Conservation (phyloP, 495 filamentous ascomycete genomes). For the Podospora bellae-mahoneyi region DNA sequence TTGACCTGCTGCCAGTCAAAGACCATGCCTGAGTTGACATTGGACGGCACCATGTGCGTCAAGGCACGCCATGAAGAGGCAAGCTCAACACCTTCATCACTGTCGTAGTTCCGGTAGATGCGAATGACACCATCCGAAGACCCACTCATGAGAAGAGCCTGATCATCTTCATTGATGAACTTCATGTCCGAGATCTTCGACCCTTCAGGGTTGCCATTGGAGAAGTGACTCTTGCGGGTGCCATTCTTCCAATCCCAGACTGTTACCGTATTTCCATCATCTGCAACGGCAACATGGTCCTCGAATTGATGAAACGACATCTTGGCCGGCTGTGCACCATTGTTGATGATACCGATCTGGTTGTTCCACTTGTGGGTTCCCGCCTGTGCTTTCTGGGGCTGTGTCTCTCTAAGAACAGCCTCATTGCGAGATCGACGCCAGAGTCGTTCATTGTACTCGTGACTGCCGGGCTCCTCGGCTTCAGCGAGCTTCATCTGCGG, state of each 20-base stretch:
- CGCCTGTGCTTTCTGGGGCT: slow-evolving; percentile 85
- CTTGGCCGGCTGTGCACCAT: slow-evolving; percentile 79
- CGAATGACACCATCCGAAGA: slow-evolving; percentile 91
- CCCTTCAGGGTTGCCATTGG: slow-evolving; percentile 85
- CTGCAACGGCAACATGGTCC: slow-evolving; percentile 88
- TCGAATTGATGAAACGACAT: slow-evolving; percentile 98
- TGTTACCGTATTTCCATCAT: slow-evolving; percentile 82
- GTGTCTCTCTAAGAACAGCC: slow-evolving; percentile 82
- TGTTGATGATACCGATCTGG: slow-evolving; percentile 73
- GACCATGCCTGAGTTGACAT: slow-evolving; percentile 88
- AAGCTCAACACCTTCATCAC: slow-evolving; percentile 69
- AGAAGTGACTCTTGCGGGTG: slow-evolving; percentile 75
- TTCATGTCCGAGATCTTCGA: slow-evolving; percentile 91
- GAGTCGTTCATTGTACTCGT: slow-evolving; percentile 93
- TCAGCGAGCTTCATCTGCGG: slow-evolving; percentile 97
- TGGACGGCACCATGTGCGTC: slow-evolving; percentile 87
- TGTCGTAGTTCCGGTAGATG: slow-evolving; percentile 88
- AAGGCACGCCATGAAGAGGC: slow-evolving; percentile 88
- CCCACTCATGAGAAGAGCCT: slow-evolving; percentile 89
- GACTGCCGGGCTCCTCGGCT: slow-evolving; percentile 90
- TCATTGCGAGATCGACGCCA: slow-evolving; percentile 95
- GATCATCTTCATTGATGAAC: slow-evolving; percentile 98
- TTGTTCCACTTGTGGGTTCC: slow-evolving; percentile 80
- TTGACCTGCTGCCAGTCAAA: slow-evolving; percentile 99
- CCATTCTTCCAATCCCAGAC: slow-evolving; percentile 90